phyloP scores from a whole-genome alignment of 306 rosid species.

The Sophora flavescens region DNA sequence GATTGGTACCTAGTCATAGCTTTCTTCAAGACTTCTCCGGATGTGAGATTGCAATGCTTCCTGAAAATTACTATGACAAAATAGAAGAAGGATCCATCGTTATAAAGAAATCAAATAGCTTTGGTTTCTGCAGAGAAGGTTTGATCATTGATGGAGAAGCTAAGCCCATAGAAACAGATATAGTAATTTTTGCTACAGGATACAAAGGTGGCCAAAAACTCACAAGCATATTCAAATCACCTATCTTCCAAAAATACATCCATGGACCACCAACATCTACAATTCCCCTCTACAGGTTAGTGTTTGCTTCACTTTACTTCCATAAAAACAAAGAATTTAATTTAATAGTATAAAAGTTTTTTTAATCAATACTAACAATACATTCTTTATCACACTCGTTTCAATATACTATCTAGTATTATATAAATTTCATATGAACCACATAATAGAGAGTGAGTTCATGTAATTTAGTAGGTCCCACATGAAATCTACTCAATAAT shows the following conservation, averaged over 20 bases:
- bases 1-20: slow-evolving; percentile 52
- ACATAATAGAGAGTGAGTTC: too few species aligned
- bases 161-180: slow-evolving; percentile 48
- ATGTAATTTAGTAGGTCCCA: too few species aligned
- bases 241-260: slow-evolving; percentile 46
- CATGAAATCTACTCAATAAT: too few species aligned
- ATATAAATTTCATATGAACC: too few species aligned
- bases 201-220: slow-evolving; percentile 62
- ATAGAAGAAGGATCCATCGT: slow-evolving; percentile 59
- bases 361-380: too few species aligned
- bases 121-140: slow-evolving; percentile 59
- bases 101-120: slow-evolving; percentile 51
- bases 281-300: slow-evolving; percentile 60
- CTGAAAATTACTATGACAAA: slow-evolving; percentile 53
- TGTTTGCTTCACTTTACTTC: not conserved
- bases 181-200: slow-evolving; percentile 68
- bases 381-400: too few species aligned
- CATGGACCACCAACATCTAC: slow-evolving; percentile 15
- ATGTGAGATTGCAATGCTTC: slow-evolving; percentile 44
- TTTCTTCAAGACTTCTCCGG: slow-evolving; percentile 53
- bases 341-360: too few species aligned
- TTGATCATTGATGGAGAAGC: slow-evolving; percentile 53
- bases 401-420: too few species aligned
- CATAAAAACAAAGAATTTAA: not conserved
- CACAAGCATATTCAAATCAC: slow-evolving; percentile 54